Evolutionary conservation across 2,329 filamentous ascomycete species (phyloP).

Genomic region (Cytospora paraplurivora): DNA sequence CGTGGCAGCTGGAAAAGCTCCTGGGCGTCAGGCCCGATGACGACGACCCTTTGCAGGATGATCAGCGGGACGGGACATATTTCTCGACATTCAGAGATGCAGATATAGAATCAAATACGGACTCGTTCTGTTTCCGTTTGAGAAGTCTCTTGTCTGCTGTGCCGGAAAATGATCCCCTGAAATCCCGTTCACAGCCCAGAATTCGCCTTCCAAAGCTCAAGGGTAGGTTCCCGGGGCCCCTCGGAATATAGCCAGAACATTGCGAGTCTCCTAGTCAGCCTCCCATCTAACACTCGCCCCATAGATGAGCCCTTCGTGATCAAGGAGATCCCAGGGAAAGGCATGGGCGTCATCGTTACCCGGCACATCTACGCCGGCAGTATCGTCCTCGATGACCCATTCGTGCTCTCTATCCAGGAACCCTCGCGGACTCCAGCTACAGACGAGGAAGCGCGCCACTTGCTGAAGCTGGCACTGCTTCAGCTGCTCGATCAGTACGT

Average conservation of each 20-base stretch:
- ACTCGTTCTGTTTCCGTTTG: background rate
- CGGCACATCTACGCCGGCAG: constrained; percentile 17
- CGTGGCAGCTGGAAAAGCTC: no score
- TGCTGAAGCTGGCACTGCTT: constrained; percentile 10
- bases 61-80: no score
- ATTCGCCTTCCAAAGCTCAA: no score
- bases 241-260: no score
- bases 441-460: constrained; percentile 7
- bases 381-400: constrained; percentile 20
- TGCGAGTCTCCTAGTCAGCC: no score
- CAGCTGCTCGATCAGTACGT: constrained; percentile 15
- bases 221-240: no score
- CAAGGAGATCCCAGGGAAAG: constrained; percentile 17
- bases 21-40: no score
- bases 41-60: no score
- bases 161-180: background rate
- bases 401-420: constrained; percentile 18
- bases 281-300: background rate
- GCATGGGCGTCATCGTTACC: constrained; percentile 11
- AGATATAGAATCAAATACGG: no score
- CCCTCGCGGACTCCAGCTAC: constrained; percentile 2
- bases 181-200: no score
- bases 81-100: no score
- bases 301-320: constrained; percentile 10
- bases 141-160: constrained; percentile 4